Conservation (phyloP, 805 yeast genomes). For the Metschnikowia picachoensis region DNA sequence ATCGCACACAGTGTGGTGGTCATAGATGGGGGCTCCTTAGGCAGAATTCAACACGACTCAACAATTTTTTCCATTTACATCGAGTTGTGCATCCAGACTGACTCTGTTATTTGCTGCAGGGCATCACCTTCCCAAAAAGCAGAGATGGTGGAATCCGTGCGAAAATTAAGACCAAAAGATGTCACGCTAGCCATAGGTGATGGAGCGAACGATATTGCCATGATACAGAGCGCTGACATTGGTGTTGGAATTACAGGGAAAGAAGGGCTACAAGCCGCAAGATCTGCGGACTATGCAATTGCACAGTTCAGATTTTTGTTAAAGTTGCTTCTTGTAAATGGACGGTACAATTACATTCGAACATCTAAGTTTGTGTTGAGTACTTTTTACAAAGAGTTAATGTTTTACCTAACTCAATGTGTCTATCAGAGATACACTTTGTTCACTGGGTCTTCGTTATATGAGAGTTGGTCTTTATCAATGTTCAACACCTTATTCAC, state of each 20-base stretch:
- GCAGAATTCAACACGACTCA: conserved; percentile 67
- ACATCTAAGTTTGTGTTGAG: conserved; percentile 88
- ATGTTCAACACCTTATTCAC: conserved; percentile 97
- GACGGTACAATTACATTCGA: conserved; percentile 90
- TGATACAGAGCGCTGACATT: conserved; percentile 98
- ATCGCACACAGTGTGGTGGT: conserved; percentile 95
- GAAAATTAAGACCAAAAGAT: conserved; percentile 59
- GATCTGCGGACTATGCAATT: conserved; percentile 90
- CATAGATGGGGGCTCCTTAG: conserved; percentile 86
- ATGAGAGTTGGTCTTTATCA: conserved; percentile 93
- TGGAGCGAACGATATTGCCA: conserved; percentile 98
- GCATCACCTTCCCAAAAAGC: conserved; percentile 98
- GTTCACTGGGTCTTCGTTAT: conserved; percentile 89
- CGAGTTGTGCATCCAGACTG: conserved; percentile 81
- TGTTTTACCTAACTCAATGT: conserved; percentile 86
- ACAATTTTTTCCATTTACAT: conserved; percentile 71
- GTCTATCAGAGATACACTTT: conserved; percentile 80
- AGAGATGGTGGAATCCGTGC: conserved; percentile 74
- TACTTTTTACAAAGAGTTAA: conserved; percentile 90
- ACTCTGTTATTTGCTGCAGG: conserved; percentile 91
- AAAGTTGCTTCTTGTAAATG: conserved; percentile 86
- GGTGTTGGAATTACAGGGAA: conserved; percentile 97
- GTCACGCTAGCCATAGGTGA: conserved; percentile 97
- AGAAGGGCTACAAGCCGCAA: conserved; percentile 95
- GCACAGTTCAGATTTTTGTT: conserved; percentile 87